Evolutionary conservation across 176 grass and related monocot genomes (phyloP), one percentile per base, ranked within the genome.

Genomic region (Canna indica): DNA sequence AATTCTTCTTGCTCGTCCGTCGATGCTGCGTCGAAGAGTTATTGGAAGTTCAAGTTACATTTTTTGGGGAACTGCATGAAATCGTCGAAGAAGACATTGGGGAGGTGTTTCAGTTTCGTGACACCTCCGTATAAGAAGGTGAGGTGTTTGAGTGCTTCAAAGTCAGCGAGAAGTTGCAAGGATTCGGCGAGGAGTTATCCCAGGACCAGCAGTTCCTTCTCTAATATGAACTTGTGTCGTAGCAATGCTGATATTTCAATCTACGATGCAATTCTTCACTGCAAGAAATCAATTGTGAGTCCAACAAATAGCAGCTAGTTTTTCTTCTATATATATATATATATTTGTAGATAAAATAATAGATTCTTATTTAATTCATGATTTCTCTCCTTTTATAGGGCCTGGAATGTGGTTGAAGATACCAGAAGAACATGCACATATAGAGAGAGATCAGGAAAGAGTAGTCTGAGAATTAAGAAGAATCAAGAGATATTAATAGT

Each of bases 221-320:
- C 56, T 0, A 74, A 32, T 54, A 41, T 74, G 34, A 15, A 74
- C 25, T 74, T 36, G 31, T 46, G 72, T 60, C 25, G 53, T 29
- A 57, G 56, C 54, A 74, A 41, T 9, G 53, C 72, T 2, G 54
- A 74, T 26, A 45, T 59, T 42, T 54, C 50, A 15, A 44, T 74
- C 25, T 10, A 74, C 22, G 72, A 74, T 28, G 72, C 72, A 0
- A 61, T 73, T 61, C 32, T 74, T 27, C 72, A 61, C 53, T 74
- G 72, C 72, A 74, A 74, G 36, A 74, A 45, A 41, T 74, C 72
- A 11, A 42, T 74, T 22, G 69, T 52, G 35, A 71, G 14, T 65
- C 29, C 32, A 65, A 7, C 29, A 41, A 44, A 22, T 15, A 9
- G 29, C n/a, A 56, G 7, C 24, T 56, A 25, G n/a, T n/a, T 56